Percentiles rank a stretch among this genome's conserved stretches.
Conservation (phyloP, 2,329 filamentous ascomycete species). For the Pyricularia sp. region DNA sequence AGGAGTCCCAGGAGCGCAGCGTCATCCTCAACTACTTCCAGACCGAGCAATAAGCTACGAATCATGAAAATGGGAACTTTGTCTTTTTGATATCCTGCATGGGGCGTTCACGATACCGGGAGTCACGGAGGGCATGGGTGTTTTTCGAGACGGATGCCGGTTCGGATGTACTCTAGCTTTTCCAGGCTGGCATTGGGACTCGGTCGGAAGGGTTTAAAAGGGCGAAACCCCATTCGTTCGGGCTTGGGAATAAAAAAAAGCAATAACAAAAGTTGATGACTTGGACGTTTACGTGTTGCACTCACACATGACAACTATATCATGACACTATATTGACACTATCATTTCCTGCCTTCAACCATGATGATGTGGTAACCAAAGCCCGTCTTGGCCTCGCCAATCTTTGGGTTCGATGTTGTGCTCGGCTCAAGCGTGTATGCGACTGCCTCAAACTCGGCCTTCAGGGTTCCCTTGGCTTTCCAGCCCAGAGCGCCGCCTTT, state of each 20-base stretch:
- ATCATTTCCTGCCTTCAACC: conserved; percentile 55
- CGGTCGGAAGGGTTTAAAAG: conserved; percentile 6
- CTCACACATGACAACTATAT: background rate
- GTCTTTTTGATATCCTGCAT: conserved; percentile 10
- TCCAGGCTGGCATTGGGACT: conserved; percentile 32
- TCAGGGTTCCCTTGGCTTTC: conserved; percentile 59
- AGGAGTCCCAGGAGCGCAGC: conserved; percentile 97
- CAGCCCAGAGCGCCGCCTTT: conserved; percentile 54
- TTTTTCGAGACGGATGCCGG: conserved; percentile 22
- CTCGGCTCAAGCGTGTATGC: conserved; percentile 62
- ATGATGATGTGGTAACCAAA: conserved; percentile 78
- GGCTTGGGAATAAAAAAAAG: conserved; percentile 16
- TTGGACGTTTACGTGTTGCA: background rate
- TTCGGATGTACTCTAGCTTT: conserved; percentile 36
- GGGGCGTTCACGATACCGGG: conserved; percentile 21
- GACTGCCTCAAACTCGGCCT: conserved; percentile 62
- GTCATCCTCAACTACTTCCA: conserved; percentile 99
- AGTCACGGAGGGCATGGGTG: conserved; percentile 26
- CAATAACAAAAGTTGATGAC: background rate
- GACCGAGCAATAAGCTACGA: conserved; percentile 60
- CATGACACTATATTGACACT: background rate
- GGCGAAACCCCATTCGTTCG: conserved; percentile 25
- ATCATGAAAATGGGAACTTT: conserved; percentile 4
- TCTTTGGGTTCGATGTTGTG: conserved; percentile 53
- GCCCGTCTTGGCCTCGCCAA: conserved; percentile 61